These are phyloP conservation scores for Trichoderma citrinoviride DNA, from an alignment of 2,329 filamentous ascomycete genomes.

Conservation along the genomic window DNA sequence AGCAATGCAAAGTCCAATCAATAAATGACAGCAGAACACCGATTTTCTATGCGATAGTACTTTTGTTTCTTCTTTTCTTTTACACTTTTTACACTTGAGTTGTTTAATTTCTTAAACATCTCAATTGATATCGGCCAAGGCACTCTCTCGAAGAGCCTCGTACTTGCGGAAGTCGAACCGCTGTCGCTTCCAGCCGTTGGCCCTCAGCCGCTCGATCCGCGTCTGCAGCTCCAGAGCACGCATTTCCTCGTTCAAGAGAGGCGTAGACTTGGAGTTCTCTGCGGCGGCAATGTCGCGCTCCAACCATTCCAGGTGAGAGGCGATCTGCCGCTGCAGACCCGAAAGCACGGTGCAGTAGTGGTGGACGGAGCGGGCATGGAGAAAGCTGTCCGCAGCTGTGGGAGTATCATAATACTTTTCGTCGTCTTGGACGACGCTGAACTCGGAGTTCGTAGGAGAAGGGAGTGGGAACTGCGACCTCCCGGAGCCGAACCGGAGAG, in stretches of 20 bases:
- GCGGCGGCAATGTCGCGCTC: conserved; percentile 40
- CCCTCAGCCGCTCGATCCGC: conserved; percentile 54
- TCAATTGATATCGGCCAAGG: conserved; percentile 47
- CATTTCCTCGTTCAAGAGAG: conserved; percentile 35
- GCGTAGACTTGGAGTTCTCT: conserved; percentile 23
- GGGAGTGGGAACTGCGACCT: conserved; percentile 12
- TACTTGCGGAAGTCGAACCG: conserved; percentile 55
- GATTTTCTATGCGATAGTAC: neutral
- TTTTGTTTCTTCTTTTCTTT: neutral
- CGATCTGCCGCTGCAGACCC: conserved; percentile 48
- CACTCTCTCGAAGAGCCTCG: conserved; percentile 50
- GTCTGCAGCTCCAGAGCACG: conserved; percentile 45
- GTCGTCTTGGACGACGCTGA: conserved; percentile 21
- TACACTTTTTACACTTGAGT: neutral
- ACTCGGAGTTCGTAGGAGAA: conserved; percentile 19
- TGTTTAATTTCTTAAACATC: too few species aligned
- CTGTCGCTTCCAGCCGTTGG: conserved; percentile 54
- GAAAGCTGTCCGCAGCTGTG: conserved; percentile 35
- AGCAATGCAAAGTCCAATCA: neutral
- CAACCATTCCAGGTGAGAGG: conserved; percentile 47
- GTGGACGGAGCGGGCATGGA: conserved; percentile 44
- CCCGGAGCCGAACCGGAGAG: conserved; percentile 1
- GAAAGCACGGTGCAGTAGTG: conserved; percentile 50
- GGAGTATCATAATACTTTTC: neutral
- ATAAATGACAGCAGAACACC: neutral